Conservation (phyloP, 345 rosid genomes). For the Draba incana region DNA sequence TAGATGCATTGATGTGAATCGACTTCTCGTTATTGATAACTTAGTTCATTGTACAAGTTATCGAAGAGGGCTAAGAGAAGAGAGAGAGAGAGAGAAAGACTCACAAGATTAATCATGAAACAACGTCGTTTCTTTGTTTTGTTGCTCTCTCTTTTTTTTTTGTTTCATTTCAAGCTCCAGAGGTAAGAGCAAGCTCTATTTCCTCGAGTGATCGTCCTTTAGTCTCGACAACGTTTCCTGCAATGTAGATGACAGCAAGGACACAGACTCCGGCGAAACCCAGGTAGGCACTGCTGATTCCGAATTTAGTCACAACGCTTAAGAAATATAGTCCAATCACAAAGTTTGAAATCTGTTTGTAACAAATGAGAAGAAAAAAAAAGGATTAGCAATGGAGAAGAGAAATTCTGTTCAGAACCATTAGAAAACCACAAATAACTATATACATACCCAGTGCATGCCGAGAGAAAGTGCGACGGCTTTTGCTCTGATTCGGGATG, state of each 20-base stretch:
- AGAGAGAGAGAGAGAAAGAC: slow-evolving; percentile 12
- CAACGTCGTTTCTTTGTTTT: slow-evolving; percentile 5
- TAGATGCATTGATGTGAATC: slow-evolving; percentile 53
- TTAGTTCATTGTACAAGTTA: slow-evolving; percentile 30
- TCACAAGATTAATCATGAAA: slow-evolving; percentile 27
- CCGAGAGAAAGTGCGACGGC: slow-evolving; percentile 93
- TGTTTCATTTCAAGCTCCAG: slow-evolving; percentile 39
- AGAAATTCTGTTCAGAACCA: slow-evolving; percentile 10
- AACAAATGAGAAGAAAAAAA: background rate
- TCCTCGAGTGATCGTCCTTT: slow-evolving; percentile 97
- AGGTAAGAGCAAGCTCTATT: slow-evolving; percentile 81
- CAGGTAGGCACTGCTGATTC: slow-evolving; percentile 88
- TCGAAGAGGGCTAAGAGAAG: slow-evolving; percentile 1
- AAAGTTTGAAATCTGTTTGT: slow-evolving; percentile 80
- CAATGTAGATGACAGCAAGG: slow-evolving; percentile 81
- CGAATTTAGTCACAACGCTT: slow-evolving; percentile 85
- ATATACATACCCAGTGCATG: slow-evolving; percentile 86
- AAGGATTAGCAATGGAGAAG: slow-evolving; percentile 7
- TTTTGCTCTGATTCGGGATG: slow-evolving; percentile 97
- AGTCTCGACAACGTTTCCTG: slow-evolving; percentile 82
- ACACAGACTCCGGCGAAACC: slow-evolving; percentile 81
- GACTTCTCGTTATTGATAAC: slow-evolving; percentile 28
- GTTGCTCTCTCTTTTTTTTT: background rate
- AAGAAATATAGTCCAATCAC: slow-evolving; percentile 90
- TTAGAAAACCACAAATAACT: background rate